Evolutionary conservation across 2,329 filamentous ascomycete species (phyloP).

Genomic region (Hypoxylon sp.): DNA sequence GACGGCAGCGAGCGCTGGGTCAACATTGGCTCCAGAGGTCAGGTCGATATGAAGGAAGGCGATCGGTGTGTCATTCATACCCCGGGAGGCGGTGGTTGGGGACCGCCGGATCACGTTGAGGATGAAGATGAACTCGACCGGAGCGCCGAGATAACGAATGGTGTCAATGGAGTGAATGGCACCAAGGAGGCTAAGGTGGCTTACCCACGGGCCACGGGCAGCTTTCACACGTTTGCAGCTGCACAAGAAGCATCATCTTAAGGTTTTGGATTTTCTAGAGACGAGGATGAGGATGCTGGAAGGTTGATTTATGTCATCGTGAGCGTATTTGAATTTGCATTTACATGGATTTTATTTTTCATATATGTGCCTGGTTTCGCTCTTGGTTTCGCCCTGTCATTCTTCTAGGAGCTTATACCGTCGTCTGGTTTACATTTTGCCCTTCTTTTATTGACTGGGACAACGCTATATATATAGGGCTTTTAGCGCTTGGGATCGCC

Average conservation of each 20-base stretch:
- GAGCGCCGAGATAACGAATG: neutral
- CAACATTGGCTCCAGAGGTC: constrained; percentile 43
- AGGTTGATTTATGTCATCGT: neutral
- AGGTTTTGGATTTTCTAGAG: neutral
- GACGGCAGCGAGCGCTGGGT: constrained; percentile 41
- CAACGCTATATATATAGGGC: neutral
- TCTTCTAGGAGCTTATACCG: too few species aligned
- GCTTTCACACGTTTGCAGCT: constrained; percentile 37
- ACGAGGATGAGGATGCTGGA: neutral
- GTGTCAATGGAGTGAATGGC: constrained; percentile 18
- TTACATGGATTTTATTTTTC: neutral
- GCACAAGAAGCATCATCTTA: constrained; percentile 42
- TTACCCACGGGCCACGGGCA: constrained; percentile 43
- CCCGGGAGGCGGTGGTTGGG: constrained; percentile 72
- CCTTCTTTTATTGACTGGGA: neutral
- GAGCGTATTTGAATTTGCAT: neutral
- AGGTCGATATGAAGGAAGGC: constrained; percentile 61
- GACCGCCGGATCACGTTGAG: constrained; percentile 30
- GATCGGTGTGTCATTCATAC: constrained; percentile 74
- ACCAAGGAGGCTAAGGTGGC: constrained; percentile 22
- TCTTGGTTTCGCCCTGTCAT: too few species aligned
- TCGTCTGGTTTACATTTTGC: too few species aligned
- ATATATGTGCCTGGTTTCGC: neutral
- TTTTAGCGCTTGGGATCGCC: neutral
- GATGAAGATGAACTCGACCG: constrained; percentile 24